Base-by-base conservation (phyloP, 345 rosid genomes). In the Trapa bicornis region DNA sequence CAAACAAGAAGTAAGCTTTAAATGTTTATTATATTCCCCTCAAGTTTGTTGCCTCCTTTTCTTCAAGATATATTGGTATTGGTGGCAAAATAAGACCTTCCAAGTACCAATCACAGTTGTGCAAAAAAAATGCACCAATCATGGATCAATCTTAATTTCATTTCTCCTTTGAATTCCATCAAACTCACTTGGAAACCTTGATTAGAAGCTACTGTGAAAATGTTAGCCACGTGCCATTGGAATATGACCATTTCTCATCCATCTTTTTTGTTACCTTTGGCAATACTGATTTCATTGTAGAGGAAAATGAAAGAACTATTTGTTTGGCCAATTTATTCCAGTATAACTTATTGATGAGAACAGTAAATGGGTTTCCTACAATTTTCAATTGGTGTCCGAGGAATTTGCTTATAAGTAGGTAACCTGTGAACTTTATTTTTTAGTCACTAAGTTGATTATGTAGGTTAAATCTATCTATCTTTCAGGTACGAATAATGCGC, bases 401-500 rank as follows among this genome's bases (percentile, higher is more conserved):
- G 22, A 3, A 4, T 50, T 29, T 22, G 29, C 15, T 29, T 17
- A 50, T 3, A 50, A 0, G 0, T 50, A 11, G 48, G 13, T 4
- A 54, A 8, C 35, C 35, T 22, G 5, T 57, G 61, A 12, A 8
- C 37, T 32, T 58, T 37, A n/a, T 29, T 33, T 35, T 32, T 58
- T 16, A 58, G 6, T 8, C 32, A 10, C 63, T 35, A 32, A 35
- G 12, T 22, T 45, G 65, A 47, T 36, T 17, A 29, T 42, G 29
- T 65, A 62, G 61, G 36, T 64, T 41, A 45, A 68, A 53, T 45
- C 50, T 65, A 42, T 67, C 57, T 0, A 74, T 48, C 57, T 75
- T 62, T 64, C 77, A 94, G 99, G 97, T 95, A 68, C 95, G 89
- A 65, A 95, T 95, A 74, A 95, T 95, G 99, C 89, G 90, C 36